Percentiles rank a stretch among this genome's conserved stretches.
phyloP scores from a whole-genome alignment of 1,139 yeast species.

The Zhuliangozyma blackwelliae region DNA sequence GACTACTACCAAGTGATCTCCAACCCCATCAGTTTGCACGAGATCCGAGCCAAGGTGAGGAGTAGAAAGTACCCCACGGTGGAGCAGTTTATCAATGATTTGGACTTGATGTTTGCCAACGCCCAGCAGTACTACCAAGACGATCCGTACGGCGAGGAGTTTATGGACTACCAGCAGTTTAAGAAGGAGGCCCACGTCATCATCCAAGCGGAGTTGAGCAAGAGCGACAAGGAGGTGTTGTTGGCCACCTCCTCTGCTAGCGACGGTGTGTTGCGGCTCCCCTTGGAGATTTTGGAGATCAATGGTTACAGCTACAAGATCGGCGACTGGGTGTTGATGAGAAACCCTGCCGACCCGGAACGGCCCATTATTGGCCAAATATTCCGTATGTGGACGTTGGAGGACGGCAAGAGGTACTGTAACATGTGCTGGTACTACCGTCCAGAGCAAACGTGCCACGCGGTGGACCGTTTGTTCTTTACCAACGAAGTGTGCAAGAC shows the following conservation, averaged over 20 bases:
- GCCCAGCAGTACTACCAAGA: conserved; percentile 59
- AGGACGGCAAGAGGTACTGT: conserved; percentile 81
- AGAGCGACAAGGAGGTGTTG: conserved; percentile 77
- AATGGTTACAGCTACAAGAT: conserved; percentile 73
- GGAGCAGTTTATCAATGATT: conserved; percentile 71
- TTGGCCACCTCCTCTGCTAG: conserved; percentile 60
- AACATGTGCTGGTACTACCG: conserved; percentile 98
- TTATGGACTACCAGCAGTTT: conserved; percentile 34
- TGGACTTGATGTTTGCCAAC: conserved; percentile 70
- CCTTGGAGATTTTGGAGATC: conserved; percentile 70
- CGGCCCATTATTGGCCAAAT: conserved; percentile 94
- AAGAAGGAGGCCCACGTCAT: conserved; percentile 59
- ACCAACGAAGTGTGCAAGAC: conserved; percentile 95
- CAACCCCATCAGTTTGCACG: conserved; percentile 78
- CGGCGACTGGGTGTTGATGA: conserved; percentile 92
- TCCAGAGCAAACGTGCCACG: conserved; percentile 96
- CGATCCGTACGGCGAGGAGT: conserved; percentile 59
- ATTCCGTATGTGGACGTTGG: conserved; percentile 84
- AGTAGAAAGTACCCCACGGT: conserved; percentile 77
- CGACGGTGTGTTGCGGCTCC: conserved; percentile 58
- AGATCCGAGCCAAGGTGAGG: conserved; percentile 78
- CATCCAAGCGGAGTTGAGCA: conserved; percentile 67
- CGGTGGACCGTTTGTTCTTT: conserved; percentile 81
- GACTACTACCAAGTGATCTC: conserved; percentile 62
- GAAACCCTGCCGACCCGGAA: conserved; percentile 79